Conservation (phyloP, 495 filamentous ascomycete genomes). For the Xylaria intraflava region DNA sequence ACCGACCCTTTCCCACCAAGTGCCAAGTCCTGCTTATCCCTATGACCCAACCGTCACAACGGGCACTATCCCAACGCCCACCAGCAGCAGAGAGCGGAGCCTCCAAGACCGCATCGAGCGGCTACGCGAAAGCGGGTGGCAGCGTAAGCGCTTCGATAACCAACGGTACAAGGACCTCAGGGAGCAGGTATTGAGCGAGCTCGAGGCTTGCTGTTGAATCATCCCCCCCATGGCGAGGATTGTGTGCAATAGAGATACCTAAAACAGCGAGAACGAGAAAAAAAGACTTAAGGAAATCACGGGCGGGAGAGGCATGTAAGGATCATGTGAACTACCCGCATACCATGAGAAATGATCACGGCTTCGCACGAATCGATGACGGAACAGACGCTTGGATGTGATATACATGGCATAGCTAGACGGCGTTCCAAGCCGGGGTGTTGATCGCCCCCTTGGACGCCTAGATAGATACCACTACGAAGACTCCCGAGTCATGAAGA, state of each 20-base stretch:
- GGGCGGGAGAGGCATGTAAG: too few species aligned
- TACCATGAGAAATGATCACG: too few species aligned
- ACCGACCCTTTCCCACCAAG: neutral
- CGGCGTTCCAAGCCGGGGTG: too few species aligned
- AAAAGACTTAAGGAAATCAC: too few species aligned
- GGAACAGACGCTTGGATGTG: too few species aligned
- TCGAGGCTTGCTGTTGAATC: neutral
- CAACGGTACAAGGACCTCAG: constrained; percentile 43
- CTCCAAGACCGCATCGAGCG: constrained; percentile 40
- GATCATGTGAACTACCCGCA: too few species aligned
- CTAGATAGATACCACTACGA: too few species aligned
- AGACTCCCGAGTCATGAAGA: too few species aligned
- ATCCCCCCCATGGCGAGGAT: neutral
- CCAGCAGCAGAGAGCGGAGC: neutral
- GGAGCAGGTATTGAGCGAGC: constrained; percentile 34
- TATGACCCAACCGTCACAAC: neutral
- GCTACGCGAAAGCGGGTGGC: constrained; percentile 40
- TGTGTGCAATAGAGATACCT: neutral
- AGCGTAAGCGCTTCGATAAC: constrained; percentile 43
- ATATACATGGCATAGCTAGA: too few species aligned
- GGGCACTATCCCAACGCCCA: constrained; percentile 8
- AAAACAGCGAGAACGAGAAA: neutral
- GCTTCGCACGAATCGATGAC: too few species aligned
- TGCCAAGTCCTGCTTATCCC: neutral
- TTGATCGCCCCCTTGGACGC: too few species aligned